These are phyloP conservation scores for Neoascochyta sp. DNA, from an alignment of 2,329 filamentous ascomycete species.

Conservation along the genomic window DNA sequence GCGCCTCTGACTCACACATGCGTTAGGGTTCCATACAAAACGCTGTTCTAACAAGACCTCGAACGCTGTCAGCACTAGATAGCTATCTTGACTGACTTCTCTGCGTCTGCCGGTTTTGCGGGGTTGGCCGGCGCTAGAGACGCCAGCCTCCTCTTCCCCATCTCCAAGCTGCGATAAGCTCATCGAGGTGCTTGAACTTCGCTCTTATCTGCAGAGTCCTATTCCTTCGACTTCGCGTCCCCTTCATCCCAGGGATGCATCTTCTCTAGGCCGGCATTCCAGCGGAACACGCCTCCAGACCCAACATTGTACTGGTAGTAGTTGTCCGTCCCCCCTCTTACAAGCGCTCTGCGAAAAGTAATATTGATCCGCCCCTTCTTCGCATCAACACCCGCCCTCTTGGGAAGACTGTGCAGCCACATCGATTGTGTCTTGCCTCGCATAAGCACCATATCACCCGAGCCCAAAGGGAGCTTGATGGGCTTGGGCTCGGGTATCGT, in stretches of 20 bases:
- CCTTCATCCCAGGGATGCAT: no score
- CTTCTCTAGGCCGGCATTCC: constrained; percentile 57
- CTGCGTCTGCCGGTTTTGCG: no score
- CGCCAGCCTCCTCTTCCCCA: no score
- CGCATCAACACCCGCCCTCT: constrained; percentile 61
- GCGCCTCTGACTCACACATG: background rate
- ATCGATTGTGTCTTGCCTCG: constrained; percentile 64
- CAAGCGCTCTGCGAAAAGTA: constrained; percentile 69
- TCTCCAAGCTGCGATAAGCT: no score
- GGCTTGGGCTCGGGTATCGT: constrained; percentile 40
- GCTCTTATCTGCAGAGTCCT: no score
- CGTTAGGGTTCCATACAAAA: background rate
- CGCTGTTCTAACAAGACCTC: no score
- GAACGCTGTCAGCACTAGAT: no score
- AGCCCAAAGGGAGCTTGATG: constrained; percentile 54
- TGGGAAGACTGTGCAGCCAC: constrained; percentile 77
- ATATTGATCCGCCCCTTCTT: constrained; percentile 67
- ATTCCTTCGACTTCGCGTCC: no score
- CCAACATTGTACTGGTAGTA: constrained; percentile 84
- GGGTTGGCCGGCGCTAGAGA: no score
- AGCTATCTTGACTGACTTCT: no score
- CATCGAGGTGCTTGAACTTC: no score
- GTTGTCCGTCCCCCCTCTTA: constrained; percentile 71
- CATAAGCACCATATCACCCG: constrained; percentile 80
- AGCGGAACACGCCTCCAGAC: constrained; percentile 62